phyloP scores from a whole-genome alignment of 257 asterid species.

The Solanum lycopersicoides region DNA sequence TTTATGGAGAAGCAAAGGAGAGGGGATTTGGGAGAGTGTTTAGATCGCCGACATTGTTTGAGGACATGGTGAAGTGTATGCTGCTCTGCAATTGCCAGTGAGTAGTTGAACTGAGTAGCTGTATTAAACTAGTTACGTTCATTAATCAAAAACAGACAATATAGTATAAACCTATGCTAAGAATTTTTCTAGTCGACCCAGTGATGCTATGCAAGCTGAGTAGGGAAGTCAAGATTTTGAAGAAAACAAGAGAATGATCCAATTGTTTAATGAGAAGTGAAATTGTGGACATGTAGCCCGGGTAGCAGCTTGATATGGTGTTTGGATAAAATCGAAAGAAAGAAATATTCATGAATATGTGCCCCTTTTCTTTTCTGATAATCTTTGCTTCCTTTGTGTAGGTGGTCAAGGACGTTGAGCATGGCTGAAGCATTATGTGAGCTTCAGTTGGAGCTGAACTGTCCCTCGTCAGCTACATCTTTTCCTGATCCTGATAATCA shows the following conservation, averaged over 20 bases:
- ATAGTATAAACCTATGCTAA: background rate
- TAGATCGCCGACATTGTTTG: slow-evolving; percentile 84
- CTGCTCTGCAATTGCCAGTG: slow-evolving; percentile 97
- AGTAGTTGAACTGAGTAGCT: slow-evolving; percentile 17
- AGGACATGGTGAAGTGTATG: slow-evolving; percentile 81
- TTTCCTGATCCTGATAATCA: slow-evolving; percentile 3
- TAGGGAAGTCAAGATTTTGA: background rate
- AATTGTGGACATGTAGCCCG: background rate
- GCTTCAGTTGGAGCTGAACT: slow-evolving; percentile 60
- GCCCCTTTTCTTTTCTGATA: background rate
- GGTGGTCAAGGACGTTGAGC: slow-evolving; percentile 86
- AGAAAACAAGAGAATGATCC: background rate
- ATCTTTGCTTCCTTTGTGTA: slow-evolving; percentile 10
- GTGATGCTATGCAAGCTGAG: background rate
- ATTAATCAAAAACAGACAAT: background rate
- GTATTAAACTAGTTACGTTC: background rate
- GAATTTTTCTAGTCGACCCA: background rate
- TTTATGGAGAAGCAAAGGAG: slow-evolving; percentile 41
- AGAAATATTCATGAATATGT: no score
- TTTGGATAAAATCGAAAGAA: background rate
- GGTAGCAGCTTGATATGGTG: background rate
- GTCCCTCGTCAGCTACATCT: slow-evolving; percentile 6
- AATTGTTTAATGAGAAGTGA: background rate
- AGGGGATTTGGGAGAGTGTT: slow-evolving; percentile 70
- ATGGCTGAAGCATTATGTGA: slow-evolving; percentile 80